phyloP scores from a whole-genome alignment of 495 filamentous ascomycete species.

The Trichoderma virens region DNA sequence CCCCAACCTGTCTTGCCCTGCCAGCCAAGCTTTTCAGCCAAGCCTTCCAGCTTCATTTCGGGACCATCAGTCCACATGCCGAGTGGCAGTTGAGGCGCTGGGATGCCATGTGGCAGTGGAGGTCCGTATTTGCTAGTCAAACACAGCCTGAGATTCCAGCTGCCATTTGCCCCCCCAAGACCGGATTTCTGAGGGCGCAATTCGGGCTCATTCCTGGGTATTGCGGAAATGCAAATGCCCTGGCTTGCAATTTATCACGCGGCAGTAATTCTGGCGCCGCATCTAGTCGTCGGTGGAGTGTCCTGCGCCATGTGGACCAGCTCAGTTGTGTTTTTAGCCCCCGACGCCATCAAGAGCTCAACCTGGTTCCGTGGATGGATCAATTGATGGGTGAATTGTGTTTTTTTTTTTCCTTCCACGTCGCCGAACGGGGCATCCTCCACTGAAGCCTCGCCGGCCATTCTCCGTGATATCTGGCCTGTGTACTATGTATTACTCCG shows the following conservation, averaged over 20 bases:
- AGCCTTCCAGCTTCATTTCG: background rate
- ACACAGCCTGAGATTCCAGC: background rate
- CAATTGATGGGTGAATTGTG: too few relatives aligned
- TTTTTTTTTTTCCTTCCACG: too few relatives aligned
- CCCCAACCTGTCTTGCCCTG: background rate
- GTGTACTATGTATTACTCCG: too few relatives aligned
- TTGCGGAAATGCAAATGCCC: too few relatives aligned
- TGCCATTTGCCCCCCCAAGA: too few relatives aligned
- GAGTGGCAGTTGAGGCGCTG: background rate
- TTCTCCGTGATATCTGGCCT: too few relatives aligned
- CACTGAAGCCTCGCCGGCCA: too few relatives aligned
- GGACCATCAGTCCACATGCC: background rate
- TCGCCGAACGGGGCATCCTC: too few relatives aligned
- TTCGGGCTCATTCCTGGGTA: background rate
- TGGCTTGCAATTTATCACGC: background rate
- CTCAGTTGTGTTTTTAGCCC: background rate
- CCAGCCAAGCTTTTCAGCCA: background rate
- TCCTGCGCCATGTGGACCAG: background rate
- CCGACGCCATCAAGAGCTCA: background rate
- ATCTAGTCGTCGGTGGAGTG: background rate
- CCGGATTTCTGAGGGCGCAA: too few relatives aligned
- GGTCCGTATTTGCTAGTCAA: background rate
- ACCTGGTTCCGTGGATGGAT: background rate
- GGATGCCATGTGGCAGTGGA: slow-evolving; percentile 3
- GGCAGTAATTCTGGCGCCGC: slow-evolving; percentile 1